Base-by-base conservation (phyloP, 164 flowering plant species). In the Vitis cinerea region DNA sequence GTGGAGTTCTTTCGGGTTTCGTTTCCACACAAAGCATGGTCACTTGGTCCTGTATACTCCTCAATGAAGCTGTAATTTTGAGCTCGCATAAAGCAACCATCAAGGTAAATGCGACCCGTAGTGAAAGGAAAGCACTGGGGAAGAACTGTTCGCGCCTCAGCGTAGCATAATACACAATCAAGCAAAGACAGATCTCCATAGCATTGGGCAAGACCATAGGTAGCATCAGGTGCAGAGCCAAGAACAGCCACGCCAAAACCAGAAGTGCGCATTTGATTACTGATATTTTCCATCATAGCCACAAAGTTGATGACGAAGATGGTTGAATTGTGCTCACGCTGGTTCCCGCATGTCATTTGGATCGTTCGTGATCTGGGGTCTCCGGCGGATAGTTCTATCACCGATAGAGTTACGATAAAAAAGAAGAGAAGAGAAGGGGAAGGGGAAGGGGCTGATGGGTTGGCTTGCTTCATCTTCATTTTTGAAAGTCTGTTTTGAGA, bases 161-260 rank as follows among this genome's bases (percentile, higher is more conserved):
- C 89, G 50, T 86, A 89, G 78, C 94, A 91, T 1, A 88, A 62
- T 1, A 81, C 82, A 19, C 97, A 91, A 61, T 94, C 97, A 0
- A 79, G 82, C 16, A 80, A 62, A 2, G 92, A 83, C 53, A 94
- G 91, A 61, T 92, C 99, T 0, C 97, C 93, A 30, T 92, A 94
- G 73, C 99, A 94, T 65, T 94, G 99, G 3, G 91, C 92, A 2
- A 89, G 81, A 13, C 87, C 95, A 57, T 79, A 88, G 82, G 79
- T 84, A 2, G 72, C 63, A 27, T 92, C 91, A 4, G 83, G 86
- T 12, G 87, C 90, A 2, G 84, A 65, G 47, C 95, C 97, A 0
- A 75, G 63, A 10, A 71, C 61, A 6, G 93, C 87, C n/a, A 48
- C 27, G 12, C 93, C 99, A 55, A 68, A 91, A 15, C 88, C 89